Conservation (phyloP, 805 yeast genomes). For the Nakazawaea pomicola region DNA sequence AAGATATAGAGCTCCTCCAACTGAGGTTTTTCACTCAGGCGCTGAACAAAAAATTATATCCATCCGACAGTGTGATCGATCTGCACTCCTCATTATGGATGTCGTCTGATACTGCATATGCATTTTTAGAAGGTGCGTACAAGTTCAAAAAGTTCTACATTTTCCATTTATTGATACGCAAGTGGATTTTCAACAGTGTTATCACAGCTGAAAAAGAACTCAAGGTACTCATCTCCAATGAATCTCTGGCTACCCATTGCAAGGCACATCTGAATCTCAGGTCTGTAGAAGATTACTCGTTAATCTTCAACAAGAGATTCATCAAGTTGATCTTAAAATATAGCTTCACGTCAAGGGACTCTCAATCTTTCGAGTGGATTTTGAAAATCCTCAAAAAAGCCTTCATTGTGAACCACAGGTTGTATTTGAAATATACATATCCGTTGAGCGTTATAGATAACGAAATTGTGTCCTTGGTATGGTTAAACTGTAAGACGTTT, state of each 20-base stretch:
- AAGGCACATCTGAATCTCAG: neutral
- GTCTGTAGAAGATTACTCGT: slow-evolving; percentile 4
- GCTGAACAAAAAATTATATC: no score
- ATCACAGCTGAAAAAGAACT: neutral
- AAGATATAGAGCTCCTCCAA: neutral
- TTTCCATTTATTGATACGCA: slow-evolving; percentile 4
- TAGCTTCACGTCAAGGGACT: slow-evolving; percentile 7
- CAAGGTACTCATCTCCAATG: neutral
- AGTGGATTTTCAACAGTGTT: slow-evolving; percentile 8
- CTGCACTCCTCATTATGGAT: neutral
- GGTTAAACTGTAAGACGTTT: slow-evolving; percentile 11
- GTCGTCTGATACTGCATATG: neutral
- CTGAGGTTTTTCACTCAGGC: neutral
- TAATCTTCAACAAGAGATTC: slow-evolving; percentile 5
- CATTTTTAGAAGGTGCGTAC: neutral
- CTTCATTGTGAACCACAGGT: slow-evolving; percentile 1
- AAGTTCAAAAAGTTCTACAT: neutral
- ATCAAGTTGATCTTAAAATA: slow-evolving; percentile 8
- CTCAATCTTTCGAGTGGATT: slow-evolving; percentile 1
- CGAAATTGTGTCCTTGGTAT: slow-evolving; percentile 9
- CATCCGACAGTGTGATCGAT: no score
- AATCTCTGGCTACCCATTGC: neutral
- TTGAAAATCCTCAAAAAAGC: neutral
- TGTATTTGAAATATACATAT: slow-evolving; percentile 9
- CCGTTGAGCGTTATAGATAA: slow-evolving; percentile 9